Evolutionary conservation across 2,329 filamentous ascomycete species (phyloP).

Genomic region (Fusarium nisikadoi): DNA sequence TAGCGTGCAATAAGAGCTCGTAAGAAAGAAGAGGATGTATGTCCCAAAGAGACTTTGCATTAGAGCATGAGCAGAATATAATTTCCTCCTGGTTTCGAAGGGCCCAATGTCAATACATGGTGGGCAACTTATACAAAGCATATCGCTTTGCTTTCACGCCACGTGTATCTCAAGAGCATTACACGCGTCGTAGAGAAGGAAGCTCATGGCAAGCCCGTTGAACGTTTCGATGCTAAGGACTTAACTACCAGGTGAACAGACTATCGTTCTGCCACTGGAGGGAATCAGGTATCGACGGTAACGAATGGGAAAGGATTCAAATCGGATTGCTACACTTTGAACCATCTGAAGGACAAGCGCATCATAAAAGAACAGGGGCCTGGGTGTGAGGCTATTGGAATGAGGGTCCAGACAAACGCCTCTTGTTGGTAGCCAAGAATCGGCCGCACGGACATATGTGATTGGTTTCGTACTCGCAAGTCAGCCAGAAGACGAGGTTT

Average conservation of each 20-base stretch:
- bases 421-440: slow-evolving; percentile 41
- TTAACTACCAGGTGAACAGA: not conserved
- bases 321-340: slow-evolving; percentile 6
- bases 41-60: slow-evolving; percentile 3
- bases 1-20: slow-evolving; percentile 37
- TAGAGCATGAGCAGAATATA: slow-evolving; percentile 10
- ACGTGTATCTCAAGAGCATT: slow-evolving; percentile 25
- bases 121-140: not conserved
- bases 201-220: not conserved
- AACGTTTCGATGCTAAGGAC: not conserved
- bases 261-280: slow-evolving; percentile 9
- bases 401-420: slow-evolving; percentile 42
- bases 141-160: slow-evolving; percentile 9
- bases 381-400: slow-evolving; percentile 37
- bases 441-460: slow-evolving; percentile 29
- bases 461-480: slow-evolving; percentile 42
- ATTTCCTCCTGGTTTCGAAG: slow-evolving; percentile 24
- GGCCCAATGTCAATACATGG: not conserved
- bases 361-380: slow-evolving; percentile 35
- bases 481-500: slow-evolving; percentile 29
- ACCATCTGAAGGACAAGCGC: slow-evolving; percentile 20
- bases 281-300: not conserved
- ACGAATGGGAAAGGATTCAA: slow-evolving; percentile 16
- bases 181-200: slow-evolving; percentile 14
- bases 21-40: slow-evolving; percentile 10